Conservation (phyloP, 345 rosid genomes). For the Citrus reticulata region DNA sequence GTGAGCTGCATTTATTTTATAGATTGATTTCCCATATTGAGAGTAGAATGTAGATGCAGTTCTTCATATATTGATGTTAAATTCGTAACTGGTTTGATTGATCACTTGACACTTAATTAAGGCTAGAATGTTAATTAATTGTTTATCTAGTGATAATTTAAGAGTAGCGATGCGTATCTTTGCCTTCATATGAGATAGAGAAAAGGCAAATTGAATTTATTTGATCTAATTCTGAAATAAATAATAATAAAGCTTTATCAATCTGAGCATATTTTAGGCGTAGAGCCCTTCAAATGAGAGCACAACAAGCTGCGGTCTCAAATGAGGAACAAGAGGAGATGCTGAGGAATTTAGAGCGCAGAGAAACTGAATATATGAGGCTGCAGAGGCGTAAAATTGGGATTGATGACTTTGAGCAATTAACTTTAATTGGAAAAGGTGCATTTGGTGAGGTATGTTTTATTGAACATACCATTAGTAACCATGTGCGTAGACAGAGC, state of each 20-base stretch:
- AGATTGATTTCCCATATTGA: not conserved
- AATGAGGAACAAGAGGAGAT: conserved; percentile 85
- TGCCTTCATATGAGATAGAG: not conserved
- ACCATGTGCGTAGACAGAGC: not conserved
- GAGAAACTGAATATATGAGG: conserved; percentile 92
- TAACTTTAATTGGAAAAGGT: conserved; percentile 89
- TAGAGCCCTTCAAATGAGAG: conserved; percentile 71
- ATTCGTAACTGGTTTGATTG: not conserved
- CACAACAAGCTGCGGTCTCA: conserved; percentile 80
- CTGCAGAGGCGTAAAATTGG: conserved; percentile 94
- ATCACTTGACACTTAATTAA: not conserved
- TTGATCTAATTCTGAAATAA: not conserved
- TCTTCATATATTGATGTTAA: not conserved
- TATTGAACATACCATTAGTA: not conserved
- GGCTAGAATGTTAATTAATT: not conserved
- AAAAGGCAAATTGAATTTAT: not conserved
- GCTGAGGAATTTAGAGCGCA: conserved; percentile 82
- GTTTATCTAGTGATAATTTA: not conserved
- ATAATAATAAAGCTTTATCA: not conserved
- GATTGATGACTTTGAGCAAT: conserved; percentile 87
- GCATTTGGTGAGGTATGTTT: conserved; percentile 89
- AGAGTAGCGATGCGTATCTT: not conserved
- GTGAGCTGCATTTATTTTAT: not conserved
- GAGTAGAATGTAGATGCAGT: not conserved
- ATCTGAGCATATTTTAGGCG: conserved; percentile 45